Conservation (phyloP, 352 stramenopile genomes). For the Phytophthora aleatoria region DNA sequence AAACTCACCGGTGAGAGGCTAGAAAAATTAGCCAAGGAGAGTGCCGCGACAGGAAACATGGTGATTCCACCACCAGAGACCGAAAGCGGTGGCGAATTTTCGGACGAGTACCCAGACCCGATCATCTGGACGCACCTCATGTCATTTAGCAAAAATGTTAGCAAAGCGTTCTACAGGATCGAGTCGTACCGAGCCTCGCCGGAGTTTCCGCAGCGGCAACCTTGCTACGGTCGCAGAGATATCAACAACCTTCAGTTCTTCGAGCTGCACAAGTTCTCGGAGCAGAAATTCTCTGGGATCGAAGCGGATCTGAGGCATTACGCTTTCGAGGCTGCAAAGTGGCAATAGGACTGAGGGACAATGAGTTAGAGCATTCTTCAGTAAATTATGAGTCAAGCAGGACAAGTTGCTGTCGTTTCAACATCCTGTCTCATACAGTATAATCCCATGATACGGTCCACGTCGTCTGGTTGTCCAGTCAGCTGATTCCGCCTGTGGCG, state of each 20-base stretch:
- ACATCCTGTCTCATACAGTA: too few relatives aligned
- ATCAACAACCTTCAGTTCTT: slow-evolving; percentile 1
- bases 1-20: slow-evolving; percentile 24
- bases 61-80: neutral
- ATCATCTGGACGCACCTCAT: slow-evolving; percentile 64
- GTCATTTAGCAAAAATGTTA: slow-evolving; percentile 47
- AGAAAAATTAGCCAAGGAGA: neutral
- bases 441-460: too few relatives aligned
- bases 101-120: slow-evolving; percentile 34
- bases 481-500: slow-evolving; percentile 6
- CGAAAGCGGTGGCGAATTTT: neutral
- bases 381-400: too few relatives aligned
- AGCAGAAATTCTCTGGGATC: slow-evolving; percentile 7
- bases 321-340: neutral
- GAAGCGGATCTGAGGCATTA: slow-evolving; percentile 3
- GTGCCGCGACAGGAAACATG: neutral
- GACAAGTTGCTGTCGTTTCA: too few relatives aligned
- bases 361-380: too few relatives aligned
- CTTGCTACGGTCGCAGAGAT: slow-evolving; percentile 46
- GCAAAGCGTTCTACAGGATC: slow-evolving; percentile 39
- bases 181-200: slow-evolving; percentile 43
- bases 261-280: slow-evolving; percentile 4
- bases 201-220: slow-evolving; percentile 42
- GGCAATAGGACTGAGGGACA: neutral
- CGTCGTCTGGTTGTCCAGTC: slow-evolving; percentile 13